Evolutionary conservation across 2,329 filamentous ascomycete species (phyloP), one percentile per base, ranked within the genome.

Genomic region (Botryotinia globosa): DNA sequence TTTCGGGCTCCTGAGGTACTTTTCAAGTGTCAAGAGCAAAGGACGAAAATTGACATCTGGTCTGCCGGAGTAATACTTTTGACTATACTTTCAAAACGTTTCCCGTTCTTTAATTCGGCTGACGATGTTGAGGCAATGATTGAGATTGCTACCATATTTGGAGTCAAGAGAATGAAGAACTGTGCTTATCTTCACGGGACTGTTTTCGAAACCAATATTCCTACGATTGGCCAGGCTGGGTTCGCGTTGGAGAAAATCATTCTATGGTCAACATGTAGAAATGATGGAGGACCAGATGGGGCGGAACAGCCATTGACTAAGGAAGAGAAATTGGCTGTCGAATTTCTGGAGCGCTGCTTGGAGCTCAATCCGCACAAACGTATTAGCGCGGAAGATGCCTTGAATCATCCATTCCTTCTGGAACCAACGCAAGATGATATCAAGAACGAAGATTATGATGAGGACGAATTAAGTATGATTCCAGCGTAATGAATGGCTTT

Each of bases 71-170:
- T 99, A n/a, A 97, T 99, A 72, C 87, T 99, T 3, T 86, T 99
- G n/a, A 99, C 96, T 0, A 92, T 99, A 75, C 85, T 99, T 22
- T 95, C 93, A 58, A 92, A 92, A 72, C 90, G 96, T 6, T 99
- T 99, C 79, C 96, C 96, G 1, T 99, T 99, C 83, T 99, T 99
- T 86, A 98, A 99, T 83, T 97, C 93, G 63, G 92, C 94, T n/a
- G 96, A 99, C 81, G 96, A 99, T 79, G 92, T 99, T 65, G 96
- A 99, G 80, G 96, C 96, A 69, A 92, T 98, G 87, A 95, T 99
- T 77, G 96, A 99, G 82, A 97, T 99, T 77, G 93, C 94, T 51
- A 97, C 94, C 73, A 97, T 99, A 74, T 98, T 98, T 81, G 96
- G 96, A 67, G 87, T 87, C 59, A 90, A 88, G 80, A 90, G 91